A percentile compares a stretch with the other conserved stretches of the same genome.
phyloP scores from a whole-genome alignment of 805 yeast genomes.

The Suhomyces tanzawaensis region DNA sequence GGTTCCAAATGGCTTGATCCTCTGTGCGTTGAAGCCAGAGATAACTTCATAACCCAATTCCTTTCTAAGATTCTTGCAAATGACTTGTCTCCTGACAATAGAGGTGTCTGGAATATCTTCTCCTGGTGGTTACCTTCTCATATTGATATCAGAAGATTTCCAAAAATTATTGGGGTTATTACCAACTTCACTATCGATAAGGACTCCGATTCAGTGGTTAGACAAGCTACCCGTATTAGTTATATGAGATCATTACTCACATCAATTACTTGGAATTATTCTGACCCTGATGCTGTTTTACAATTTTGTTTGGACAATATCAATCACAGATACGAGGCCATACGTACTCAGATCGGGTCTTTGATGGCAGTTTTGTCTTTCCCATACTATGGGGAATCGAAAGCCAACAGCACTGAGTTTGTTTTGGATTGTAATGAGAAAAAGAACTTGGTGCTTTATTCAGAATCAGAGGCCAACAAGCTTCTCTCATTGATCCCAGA shows the following conservation, averaged over 20 bases:
- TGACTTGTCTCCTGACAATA: slow-evolving; percentile 71
- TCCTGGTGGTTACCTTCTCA: slow-evolving; percentile 72
- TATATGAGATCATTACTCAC: slow-evolving; percentile 52
- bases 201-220: slow-evolving; percentile 60
- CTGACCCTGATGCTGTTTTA: slow-evolving; percentile 43
- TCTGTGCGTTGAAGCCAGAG: slow-evolving; percentile 37
- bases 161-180: slow-evolving; percentile 46
- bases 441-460: slow-evolving; percentile 33
- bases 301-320: slow-evolving; percentile 47
- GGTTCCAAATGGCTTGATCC: slow-evolving; percentile 44
- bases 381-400: slow-evolving; percentile 43
- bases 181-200: slow-evolving; percentile 46
- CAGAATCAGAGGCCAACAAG: slow-evolving; percentile 20
- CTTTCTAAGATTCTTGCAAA: slow-evolving; percentile 46
- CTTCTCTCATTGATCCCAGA: slow-evolving; percentile 37
- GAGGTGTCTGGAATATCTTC: slow-evolving; percentile 71
- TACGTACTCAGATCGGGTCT: slow-evolving; percentile 66
- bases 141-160: slow-evolving; percentile 65
- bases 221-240: slow-evolving; percentile 58
- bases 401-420: slow-evolving; percentile 37
- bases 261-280: slow-evolving; percentile 54
- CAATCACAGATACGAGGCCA: slow-evolving; percentile 69
- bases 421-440: slow-evolving; percentile 33
- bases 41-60: slow-evolving; percentile 44
- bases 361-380: slow-evolving; percentile 49